Base-by-base conservation (phyloP, 768 basidiomycete species). In the Kwoniella botswanensis region DNA sequence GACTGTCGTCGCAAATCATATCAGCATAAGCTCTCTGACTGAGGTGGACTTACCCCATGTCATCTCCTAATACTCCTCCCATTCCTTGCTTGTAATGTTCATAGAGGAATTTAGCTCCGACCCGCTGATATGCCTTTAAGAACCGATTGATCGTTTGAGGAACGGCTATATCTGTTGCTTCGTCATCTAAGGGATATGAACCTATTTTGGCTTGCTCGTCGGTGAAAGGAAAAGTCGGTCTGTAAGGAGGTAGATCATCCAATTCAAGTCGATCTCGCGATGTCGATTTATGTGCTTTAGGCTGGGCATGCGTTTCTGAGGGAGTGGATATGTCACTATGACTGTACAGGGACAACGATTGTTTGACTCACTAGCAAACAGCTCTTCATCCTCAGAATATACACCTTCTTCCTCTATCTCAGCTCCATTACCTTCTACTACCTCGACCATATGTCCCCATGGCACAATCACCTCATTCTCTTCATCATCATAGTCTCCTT, bases 1-100 rank as follows among this genome's bases (percentile, higher is more conserved):
- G 67, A 61, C 80, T 79, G 44, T 29, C 29, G 3, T 9, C 24
- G 2, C 17, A 50, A 9, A 21, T 22, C 0, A 13, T 18, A 46
- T 63, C 55, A 65, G 41, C 41, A 6, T 15, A 54, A n/a, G 24
- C 50, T 71, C 55, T 50, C 52, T 53, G 44, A 56, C 65, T n/a
- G 44, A 9, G 4, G 35, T 83, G 82, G 26, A 72, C 89, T 71
- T 91, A 85, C 74, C 93, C 96, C 96, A 98, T 98, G 78, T 98
- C 96, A 80, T 98, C 96, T 5, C 96, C 96, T 4, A 98, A 86
- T 12, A 98, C 81, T 0, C 91, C 95, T 0, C 96, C 96, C 55
- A 86, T 85, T 0, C 86, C 87, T 73, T 90, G 85, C 35, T 86
- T 83, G 79, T 91, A 97, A 57, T 90, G 87, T 15, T 87, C 85